A percentile compares a stretch with the other conserved stretches of the same genome.
phyloP scores from a whole-genome alignment of 371 early-diverging fungal species.

The Vittaforma corneae region DNA sequence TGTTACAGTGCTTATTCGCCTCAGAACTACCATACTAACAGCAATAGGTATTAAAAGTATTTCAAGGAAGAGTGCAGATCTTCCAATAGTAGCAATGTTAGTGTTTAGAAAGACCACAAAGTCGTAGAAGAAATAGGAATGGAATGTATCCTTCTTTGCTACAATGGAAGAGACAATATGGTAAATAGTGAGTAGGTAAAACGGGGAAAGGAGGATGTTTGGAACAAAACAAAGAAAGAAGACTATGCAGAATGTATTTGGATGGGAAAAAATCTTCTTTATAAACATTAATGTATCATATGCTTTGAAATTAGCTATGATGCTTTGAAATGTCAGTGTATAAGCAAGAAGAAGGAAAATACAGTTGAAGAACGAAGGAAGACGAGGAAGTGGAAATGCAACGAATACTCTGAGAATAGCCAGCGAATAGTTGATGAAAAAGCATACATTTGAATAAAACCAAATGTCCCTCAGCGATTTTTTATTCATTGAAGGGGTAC shows the following conservation, averaged over 20 bases:
- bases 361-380: conserved; percentile 25
- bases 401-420: background rate
- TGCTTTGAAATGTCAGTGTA: background rate
- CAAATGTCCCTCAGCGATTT: conserved; percentile 10
- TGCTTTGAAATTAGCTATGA: background rate
- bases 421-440: conserved; percentile 23
- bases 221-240: conserved; percentile 30
- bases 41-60: background rate
- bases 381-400: conserved; percentile 4
- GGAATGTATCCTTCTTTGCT: conserved; percentile 35
- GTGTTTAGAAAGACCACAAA: background rate
- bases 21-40: background rate
- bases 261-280: background rate
- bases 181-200: conserved; percentile 43
- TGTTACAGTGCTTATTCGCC: conserved; percentile 26
- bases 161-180: conserved; percentile 30
- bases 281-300: no score
- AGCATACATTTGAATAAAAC: conserved; percentile 18
- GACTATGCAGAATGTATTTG: conserved; percentile 31
- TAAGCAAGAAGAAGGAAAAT: conserved; percentile 23
- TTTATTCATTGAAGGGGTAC: no score
- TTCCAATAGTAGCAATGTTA: background rate
- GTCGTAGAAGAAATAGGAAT: conserved; percentile 2
- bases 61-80: conserved; percentile 1
- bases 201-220: conserved; percentile 45